A percentile compares a stretch with the other conserved stretches of the same genome.
These are phyloP conservation scores for Xylaria longipes DNA, from an alignment of 495 filamentous ascomycete genomes.

Conservation along the genomic window DNA sequence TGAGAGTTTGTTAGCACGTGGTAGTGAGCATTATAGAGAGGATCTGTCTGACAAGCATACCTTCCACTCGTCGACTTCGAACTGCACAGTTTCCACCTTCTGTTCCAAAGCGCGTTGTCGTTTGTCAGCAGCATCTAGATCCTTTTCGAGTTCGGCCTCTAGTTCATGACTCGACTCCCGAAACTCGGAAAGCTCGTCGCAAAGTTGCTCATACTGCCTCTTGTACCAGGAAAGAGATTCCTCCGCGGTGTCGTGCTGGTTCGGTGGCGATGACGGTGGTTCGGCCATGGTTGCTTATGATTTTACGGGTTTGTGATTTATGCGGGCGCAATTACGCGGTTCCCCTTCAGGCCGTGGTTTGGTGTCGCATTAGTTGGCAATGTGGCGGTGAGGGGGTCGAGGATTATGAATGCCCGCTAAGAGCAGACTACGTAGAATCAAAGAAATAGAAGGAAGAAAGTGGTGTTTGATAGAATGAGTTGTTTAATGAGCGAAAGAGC, in stretches of 20 bases:
- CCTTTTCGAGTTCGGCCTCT: slow-evolving; percentile 93
- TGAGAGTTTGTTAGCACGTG: slow-evolving; percentile 45
- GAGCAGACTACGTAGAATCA: slow-evolving; percentile 3
- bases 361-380: slow-evolving; percentile 16
- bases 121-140: slow-evolving; percentile 94
- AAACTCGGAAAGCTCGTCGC: slow-evolving; percentile 91
- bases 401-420: background rate
- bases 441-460: slow-evolving; percentile 15
- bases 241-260: slow-evolving; percentile 62
- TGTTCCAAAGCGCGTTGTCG: slow-evolving; percentile 83
- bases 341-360: slow-evolving; percentile 16
- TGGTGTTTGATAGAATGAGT: background rate
- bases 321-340: slow-evolving; percentile 3
- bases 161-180: slow-evolving; percentile 92
- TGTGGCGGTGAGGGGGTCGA: background rate
- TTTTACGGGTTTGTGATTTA: background rate
- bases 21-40: background rate
- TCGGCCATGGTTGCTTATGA: slow-evolving; percentile 59
- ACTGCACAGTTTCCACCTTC: slow-evolving; percentile 81
- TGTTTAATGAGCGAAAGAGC: slow-evolving; percentile 14
- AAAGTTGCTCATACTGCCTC: slow-evolving; percentile 90
- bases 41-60: slow-evolving; percentile 55
- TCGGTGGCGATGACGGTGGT: slow-evolving; percentile 67
- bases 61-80: slow-evolving; percentile 98
- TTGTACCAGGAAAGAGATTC: slow-evolving; percentile 93